Conservation (phyloP, 768 basidiomycete genomes). For the Nidularia pulvinata region DNA sequence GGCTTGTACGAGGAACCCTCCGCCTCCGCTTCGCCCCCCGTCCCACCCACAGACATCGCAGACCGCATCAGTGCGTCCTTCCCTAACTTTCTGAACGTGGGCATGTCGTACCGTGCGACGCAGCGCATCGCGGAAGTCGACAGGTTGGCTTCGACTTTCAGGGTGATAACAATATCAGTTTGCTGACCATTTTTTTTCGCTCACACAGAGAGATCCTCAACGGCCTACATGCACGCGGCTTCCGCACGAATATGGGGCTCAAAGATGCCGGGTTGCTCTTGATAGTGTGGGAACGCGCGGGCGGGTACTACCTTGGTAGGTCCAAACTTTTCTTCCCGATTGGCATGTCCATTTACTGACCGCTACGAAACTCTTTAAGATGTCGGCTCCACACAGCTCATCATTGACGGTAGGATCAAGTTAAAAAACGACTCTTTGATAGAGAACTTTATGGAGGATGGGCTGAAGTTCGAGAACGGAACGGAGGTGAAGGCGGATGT, state of each 20-base stretch:
- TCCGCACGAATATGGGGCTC: conserved; percentile 38
- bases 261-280: conserved; percentile 40
- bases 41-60: conserved; percentile 33
- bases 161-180: neutral
- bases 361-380: conserved; percentile 25
- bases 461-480: conserved; percentile 49
- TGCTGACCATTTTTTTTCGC: neutral
- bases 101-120: neutral
- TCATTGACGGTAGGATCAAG: conserved; percentile 71
- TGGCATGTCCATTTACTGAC: no score
- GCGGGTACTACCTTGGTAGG: conserved; percentile 59
- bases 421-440: conserved; percentile 62
- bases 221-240: conserved; percentile 41
- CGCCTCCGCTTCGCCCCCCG: no score
- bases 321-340: neutral
- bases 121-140: conserved; percentile 27
- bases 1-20: neutral
- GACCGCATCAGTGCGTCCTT: conserved; percentile 49
- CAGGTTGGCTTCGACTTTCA: conserved; percentile 21
- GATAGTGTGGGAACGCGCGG: conserved; percentile 33
- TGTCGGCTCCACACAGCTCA: conserved; percentile 57
- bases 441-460: conserved; percentile 37
- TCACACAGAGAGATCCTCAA: conserved; percentile 28
- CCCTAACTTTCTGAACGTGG: conserved; percentile 16
- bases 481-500: conserved; percentile 49